Conservation (phyloP, 495 filamentous ascomycete genomes). For the Pyrenula massariospora region DNA sequence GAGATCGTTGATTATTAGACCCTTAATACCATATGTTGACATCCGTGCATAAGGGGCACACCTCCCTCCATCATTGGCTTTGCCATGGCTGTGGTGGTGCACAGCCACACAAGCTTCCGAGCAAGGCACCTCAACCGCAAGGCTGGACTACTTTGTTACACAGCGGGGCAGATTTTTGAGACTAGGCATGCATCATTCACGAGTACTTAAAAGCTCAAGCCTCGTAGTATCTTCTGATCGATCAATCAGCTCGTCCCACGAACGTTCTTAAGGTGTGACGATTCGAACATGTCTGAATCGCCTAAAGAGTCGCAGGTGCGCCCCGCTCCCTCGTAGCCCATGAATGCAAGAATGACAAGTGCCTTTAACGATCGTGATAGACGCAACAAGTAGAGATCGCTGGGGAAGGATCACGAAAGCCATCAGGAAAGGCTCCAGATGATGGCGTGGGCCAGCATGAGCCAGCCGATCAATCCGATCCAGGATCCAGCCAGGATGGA, state of each 20-base stretch:
- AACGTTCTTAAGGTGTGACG: neutral
- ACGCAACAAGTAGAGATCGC: neutral
- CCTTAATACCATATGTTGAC: no score
- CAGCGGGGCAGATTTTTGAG: neutral
- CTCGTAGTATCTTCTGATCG: neutral
- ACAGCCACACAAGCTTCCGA: no score
- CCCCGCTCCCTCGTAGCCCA: no score
- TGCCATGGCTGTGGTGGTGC: no score
- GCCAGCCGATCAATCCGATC: neutral
- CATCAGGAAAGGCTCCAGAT: neutral
- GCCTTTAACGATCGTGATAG: neutral
- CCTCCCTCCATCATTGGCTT: no score
- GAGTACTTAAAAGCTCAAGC: neutral
- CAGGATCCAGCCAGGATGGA: neutral
- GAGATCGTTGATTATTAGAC: no score
- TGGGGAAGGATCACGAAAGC: neutral
- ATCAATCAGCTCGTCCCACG: no score
- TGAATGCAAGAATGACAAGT: no score
- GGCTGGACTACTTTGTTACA: no score
- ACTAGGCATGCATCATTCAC: neutral
- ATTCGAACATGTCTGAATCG: neutral
- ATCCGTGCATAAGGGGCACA: no score
- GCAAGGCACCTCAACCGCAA: no score
- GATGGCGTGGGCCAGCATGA: neutral
- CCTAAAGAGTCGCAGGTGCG: neutral